phyloP scores from a whole-genome alignment of 495 filamentous ascomycete species.

The Patellaria atrata region DNA sequence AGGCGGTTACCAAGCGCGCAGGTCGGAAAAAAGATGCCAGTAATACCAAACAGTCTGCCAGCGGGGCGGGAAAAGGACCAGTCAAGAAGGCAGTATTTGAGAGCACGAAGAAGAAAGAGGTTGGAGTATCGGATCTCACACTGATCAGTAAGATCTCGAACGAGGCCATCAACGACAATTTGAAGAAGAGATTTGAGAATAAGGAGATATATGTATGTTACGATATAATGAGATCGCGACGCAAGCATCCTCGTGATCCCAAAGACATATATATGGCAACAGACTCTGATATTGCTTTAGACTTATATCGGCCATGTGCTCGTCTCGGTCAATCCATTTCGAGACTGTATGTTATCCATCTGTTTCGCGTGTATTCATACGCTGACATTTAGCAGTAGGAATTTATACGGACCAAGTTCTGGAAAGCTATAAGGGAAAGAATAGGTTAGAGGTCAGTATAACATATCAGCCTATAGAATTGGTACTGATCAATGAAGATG shows the following conservation, averaged over 20 bases:
- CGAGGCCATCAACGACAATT: constrained; percentile 97
- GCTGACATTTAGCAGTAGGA: constrained; percentile 45
- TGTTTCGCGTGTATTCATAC: not conserved
- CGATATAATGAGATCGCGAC: no score
- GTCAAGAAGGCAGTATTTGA: constrained; percentile 95
- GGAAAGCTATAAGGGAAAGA: constrained; percentile 86
- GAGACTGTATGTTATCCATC: constrained; percentile 44
- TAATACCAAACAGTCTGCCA: constrained; percentile 30
- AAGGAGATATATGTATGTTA: constrained; percentile 80
- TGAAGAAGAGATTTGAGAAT: constrained; percentile 94
- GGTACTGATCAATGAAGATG: constrained; percentile 27
- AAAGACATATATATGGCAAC: not conserved
- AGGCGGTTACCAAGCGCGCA: constrained; percentile 36
- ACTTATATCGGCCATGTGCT: constrained; percentile 99
- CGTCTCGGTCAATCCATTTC: constrained; percentile 98
- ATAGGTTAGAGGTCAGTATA: constrained; percentile 61
- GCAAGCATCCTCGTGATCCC: no score
- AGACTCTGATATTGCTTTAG: constrained; percentile 29
- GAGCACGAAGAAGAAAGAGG: constrained; percentile 95
- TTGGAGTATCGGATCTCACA: constrained; percentile 95
- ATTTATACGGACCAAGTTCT: constrained; percentile 94
- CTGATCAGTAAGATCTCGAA: constrained; percentile 96
- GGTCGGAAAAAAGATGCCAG: constrained; percentile 52
- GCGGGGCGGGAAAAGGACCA: constrained; percentile 31
- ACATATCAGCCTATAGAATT: not conserved